Evolutionary conservation across 2,329 filamentous ascomycete species (phyloP), one percentile per base, ranked within the genome.

Genomic region (Talaromyces atroroseus): DNA sequence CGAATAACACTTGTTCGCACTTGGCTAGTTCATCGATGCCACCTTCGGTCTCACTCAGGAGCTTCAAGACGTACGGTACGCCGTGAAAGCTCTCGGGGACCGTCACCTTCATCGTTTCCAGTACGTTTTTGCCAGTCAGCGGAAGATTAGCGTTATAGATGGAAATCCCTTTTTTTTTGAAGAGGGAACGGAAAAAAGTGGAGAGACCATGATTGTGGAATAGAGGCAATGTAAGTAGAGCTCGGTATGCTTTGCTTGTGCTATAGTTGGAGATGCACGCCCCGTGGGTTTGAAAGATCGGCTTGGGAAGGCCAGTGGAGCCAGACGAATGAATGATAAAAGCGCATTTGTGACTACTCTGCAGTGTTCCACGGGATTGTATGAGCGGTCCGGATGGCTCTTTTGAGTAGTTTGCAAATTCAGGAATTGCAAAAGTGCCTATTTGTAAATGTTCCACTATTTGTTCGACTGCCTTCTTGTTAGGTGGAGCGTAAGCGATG

Each of bases 11-110:
- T 0, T 82, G 61, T 59, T 80, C 76, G 4, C 77, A 72, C 18
- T 70, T 66, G 0, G 67, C 67, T 7, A 86, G 66, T 2, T 69
- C 69, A 2, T 70, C 62, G 7, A 83, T 73, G 0, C 84, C 85
- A 16, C 78, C 75, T 0, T 79, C 71, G 0, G 76, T 77, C 62
- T 88, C 85, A 1, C 78, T 77, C 1, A 88, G 69, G 0, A 88
- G 70, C 62, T 87, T 86, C 20, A 88, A 69, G 0, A 82, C 79
- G 61, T 87, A 87, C 0, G 85, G 85, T 0, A 88, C 85, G 1
- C 76, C 78, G 23, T 45, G 40, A 8, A 47, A 34, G 18, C 44
- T 47, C n/a, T 53, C 51, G 5, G 51, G 51, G 3, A 18, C 29
- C 1, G 42, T 42, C 20, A n/a, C 42, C 44, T 53, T 34, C 11